Base-by-base conservation (phyloP, 1,139 yeast species). In the Scheffersomyces stambukii region DNA sequence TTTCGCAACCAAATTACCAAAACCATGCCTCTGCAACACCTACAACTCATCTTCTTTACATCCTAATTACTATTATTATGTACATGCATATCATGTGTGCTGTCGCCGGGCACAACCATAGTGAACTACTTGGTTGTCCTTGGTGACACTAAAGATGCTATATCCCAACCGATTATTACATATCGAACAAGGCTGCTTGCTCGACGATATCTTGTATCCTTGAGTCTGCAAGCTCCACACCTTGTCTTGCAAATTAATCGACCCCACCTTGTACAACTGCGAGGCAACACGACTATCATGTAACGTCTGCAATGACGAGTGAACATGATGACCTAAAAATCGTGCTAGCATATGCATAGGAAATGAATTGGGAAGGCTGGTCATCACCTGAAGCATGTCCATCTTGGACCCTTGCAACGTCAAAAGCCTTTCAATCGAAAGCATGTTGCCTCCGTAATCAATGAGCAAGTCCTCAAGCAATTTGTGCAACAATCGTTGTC, bases 121-220 rank as follows among this genome's bases (percentile, higher is more conserved):
- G 49, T 85, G 95, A 2, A 80, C 75, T 4, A 80, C 65, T 8
- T 59, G 55, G n/a, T 69, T 69, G 30, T 66, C 60, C 1, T 72
- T 71, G 20, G 68, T 64, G 9, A 70, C 70, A 16, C 78, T 65
- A 22, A 81, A 57, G 1, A 83, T 80, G 25, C 83, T 70, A 37
- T 71, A 70, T 3, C 88, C 88, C 21, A 84, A 60, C 13, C 70
- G 53, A 39, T 75, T 75, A 15, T 64, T 61, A 52, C 96, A 86
- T 10, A 75, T 66, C 1, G 59, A 48, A 46, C 96, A 86, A 2
- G 60, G 22, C 24, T 62, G 62, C 27, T 63, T 40, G 53, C 65
- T 42, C 44, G 66, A 40, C 47, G 60, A 32, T 51, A 70, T 40
- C 53, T 51, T 16, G 47, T 60, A 38, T 43, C 64, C 46, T 48